Evolutionary conservation across 2,329 filamentous ascomycete genomes (phyloP).

Genomic region (Colletotrichum gigasporum): DNA sequence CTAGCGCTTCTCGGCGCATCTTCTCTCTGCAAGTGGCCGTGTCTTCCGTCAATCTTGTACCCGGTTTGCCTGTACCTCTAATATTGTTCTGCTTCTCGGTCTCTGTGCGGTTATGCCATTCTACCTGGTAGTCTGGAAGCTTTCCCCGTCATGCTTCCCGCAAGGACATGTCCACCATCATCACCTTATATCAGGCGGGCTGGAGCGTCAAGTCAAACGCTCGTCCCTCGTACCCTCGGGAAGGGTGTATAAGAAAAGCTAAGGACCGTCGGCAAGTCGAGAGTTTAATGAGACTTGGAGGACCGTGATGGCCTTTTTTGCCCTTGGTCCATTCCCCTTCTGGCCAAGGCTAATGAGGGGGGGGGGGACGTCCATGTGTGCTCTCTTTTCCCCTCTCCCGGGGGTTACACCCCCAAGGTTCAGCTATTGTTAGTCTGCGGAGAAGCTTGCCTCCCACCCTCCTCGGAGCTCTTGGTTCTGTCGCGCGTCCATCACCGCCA

Average conservation of each 20-base stretch:
- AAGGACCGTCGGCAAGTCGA: background rate
- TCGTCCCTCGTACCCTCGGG: background rate
- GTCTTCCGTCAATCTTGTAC: too few species aligned
- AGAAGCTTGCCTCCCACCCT: conserved; percentile 9
- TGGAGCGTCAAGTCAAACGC: background rate
- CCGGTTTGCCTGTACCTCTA: too few species aligned
- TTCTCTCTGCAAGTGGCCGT: background rate
- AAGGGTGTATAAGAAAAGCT: background rate
- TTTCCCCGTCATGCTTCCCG: background rate
- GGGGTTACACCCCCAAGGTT: background rate
- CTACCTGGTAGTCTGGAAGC: background rate
- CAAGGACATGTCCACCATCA: too few species aligned
- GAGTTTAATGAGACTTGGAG: conserved; percentile 1
- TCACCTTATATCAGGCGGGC: too few species aligned
- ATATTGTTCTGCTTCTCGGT: too few species aligned
- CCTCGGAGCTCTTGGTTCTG: background rate
- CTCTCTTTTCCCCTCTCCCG: background rate
- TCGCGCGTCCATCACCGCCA: too few species aligned
- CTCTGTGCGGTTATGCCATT: conserved; percentile 4
- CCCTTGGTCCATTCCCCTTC: background rate
- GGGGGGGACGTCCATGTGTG: background rate
- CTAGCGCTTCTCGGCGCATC: background rate
- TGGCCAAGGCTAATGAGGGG: conserved; percentile 1
- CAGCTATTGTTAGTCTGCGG: conserved; percentile 11
- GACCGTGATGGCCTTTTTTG: conserved; percentile 22